Evolutionary conservation across 176 grass and related monocot genomes (phyloP).

Genomic region (Bromus sterilis): DNA sequence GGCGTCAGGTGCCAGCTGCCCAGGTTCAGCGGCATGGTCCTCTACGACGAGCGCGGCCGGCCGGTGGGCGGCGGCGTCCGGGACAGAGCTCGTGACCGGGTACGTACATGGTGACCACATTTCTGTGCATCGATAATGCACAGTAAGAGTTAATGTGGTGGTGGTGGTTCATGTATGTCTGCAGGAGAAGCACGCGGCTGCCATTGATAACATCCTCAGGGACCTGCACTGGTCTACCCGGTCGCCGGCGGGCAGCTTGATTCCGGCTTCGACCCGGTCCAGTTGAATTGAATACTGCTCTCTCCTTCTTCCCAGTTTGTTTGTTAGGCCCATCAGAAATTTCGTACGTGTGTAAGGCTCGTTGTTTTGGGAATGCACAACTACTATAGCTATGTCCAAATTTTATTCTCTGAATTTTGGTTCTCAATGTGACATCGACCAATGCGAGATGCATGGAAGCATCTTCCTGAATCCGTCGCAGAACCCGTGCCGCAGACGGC

Average conservation of each 20-base stretch:
- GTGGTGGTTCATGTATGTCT: neutral
- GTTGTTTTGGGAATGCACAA: neutral
- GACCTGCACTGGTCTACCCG: constrained; percentile 19
- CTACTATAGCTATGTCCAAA: too few species aligned
- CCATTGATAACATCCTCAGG: constrained; percentile 9
- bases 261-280: neutral
- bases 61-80: constrained; percentile 24
- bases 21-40: constrained; percentile 39
- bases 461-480: too few species aligned
- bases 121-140: neutral
- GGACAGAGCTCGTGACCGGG: constrained; percentile 29
- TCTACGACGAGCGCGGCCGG: constrained; percentile 39
- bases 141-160: neutral
- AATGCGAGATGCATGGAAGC: too few species aligned
- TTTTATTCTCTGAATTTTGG: too few species aligned
- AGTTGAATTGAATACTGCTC: neutral
- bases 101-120: constrained; percentile 18
- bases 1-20: constrained; percentile 39
- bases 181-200: constrained; percentile 38
- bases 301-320: neutral
- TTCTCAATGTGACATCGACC: neutral
- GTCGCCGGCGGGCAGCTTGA: neutral
- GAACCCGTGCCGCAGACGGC: too few species aligned
- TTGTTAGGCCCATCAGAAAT: neutral
- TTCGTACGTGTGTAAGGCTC: neutral